A percentile compares a stretch with the other conserved stretches of the same genome.
Evolutionary conservation across 345 rosid species (phyloP).

Genomic region (Bretschneidera sinensis): DNA sequence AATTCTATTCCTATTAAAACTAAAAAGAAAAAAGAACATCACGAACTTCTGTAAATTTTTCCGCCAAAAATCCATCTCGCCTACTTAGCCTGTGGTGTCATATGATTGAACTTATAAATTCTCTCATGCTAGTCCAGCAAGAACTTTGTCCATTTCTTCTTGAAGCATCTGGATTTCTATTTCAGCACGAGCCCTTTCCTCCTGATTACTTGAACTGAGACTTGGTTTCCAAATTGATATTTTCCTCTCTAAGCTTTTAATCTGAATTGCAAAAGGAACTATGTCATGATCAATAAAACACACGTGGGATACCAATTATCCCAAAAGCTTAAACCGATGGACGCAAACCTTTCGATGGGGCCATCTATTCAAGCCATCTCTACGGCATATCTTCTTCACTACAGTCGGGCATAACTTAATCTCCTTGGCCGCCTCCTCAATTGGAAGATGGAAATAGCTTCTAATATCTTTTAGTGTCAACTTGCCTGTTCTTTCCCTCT

Average conservation of each 20-base stretch:
- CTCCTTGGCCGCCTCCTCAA: constrained; percentile 42
- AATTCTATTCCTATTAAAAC: too few species aligned
- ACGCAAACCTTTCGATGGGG: constrained; percentile 51
- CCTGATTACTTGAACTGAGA: constrained; percentile 14
- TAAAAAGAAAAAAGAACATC: neutral
- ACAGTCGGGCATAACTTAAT: constrained; percentile 52
- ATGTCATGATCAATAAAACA: too few species aligned
- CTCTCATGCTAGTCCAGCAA: constrained; percentile 15
- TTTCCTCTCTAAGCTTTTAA: constrained; percentile 32
- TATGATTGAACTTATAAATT: neutral
- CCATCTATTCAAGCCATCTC: constrained; percentile 40
- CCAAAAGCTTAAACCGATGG: too few species aligned
- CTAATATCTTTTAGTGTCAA: constrained; percentile 35
- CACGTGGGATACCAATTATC: too few species aligned
- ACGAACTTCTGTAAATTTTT: too few species aligned
- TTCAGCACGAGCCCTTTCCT: constrained; percentile 22
- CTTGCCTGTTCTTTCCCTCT: constrained; percentile 54
- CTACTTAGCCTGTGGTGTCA: neutral
- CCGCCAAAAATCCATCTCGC: neutral
- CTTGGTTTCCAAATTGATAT: constrained; percentile 10
- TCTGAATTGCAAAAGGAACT: constrained; percentile 18
- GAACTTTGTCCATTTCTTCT: constrained; percentile 16
- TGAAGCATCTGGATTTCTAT: constrained; percentile 25
- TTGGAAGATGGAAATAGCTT: constrained; percentile 44
- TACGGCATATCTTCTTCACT: constrained; percentile 50